phyloP scores from a whole-genome alignment of 192 early-diverging fungal species.

The Coemansia guatemalensis region DNA sequence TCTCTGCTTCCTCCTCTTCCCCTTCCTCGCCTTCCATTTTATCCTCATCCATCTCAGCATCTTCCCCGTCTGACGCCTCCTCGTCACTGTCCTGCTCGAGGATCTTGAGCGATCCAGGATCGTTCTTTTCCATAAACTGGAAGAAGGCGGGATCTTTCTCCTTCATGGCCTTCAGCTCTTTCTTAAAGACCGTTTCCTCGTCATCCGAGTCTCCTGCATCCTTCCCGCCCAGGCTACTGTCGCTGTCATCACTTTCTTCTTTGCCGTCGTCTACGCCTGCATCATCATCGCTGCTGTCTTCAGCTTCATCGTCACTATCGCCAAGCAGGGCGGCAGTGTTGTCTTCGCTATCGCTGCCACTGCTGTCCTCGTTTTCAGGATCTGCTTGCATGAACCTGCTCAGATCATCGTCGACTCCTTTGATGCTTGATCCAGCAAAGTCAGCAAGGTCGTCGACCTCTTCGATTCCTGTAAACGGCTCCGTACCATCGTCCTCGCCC shows the following conservation, averaged over 20 bases:
- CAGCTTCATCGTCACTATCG: slow-evolving; percentile 13
- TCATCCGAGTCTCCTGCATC: slow-evolving; percentile 60
- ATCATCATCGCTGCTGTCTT: slow-evolving; percentile 16
- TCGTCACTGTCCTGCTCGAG: slow-evolving; percentile 56
- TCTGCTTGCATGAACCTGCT: slow-evolving; percentile 43
- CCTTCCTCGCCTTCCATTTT: slow-evolving; percentile 57
- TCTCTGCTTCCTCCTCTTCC: slow-evolving; percentile 47
- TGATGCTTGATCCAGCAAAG: slow-evolving; percentile 39
- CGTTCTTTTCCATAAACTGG: slow-evolving; percentile 88
- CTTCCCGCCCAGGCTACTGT: slow-evolving; percentile 50
- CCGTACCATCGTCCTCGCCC: slow-evolving; percentile 18
- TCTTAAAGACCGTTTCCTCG: slow-evolving; percentile 69
- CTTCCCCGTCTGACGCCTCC: slow-evolving; percentile 47
- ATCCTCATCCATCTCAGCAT: slow-evolving; percentile 28
- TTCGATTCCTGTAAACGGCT: slow-evolving; percentile 41
- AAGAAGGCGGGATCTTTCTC: slow-evolving; percentile 90
- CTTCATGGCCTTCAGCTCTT: slow-evolving; percentile 81
- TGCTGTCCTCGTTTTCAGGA: slow-evolving; percentile 10
- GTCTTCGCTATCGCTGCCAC: slow-evolving; percentile 7
- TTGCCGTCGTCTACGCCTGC: slow-evolving; percentile 33
- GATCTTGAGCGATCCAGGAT: slow-evolving; percentile 80
- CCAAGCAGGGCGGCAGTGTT: slow-evolving; percentile 9
- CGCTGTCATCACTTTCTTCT: slow-evolving; percentile 45
- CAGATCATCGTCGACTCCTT: slow-evolving; percentile 36
- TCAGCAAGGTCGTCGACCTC: slow-evolving; percentile 51